These are phyloP conservation scores for Massariosphaeria phaeospora DNA, from an alignment of 495 filamentous ascomycete genomes.

Conservation along the genomic window DNA sequence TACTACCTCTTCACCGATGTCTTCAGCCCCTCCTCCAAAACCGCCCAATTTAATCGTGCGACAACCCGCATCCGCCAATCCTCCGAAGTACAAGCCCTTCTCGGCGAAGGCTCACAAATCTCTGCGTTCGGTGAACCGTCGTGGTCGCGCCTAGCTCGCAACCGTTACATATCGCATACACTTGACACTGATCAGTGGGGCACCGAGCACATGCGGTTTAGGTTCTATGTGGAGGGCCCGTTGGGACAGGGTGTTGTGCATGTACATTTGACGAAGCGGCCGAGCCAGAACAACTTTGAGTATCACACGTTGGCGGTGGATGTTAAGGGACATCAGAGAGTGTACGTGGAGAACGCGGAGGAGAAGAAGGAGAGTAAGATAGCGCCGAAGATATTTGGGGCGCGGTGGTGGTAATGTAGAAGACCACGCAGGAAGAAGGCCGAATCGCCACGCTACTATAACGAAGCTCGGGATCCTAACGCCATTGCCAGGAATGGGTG, in stretches of 20 bases:
- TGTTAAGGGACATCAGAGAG: conserved; percentile 58
- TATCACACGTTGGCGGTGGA: conserved; percentile 81
- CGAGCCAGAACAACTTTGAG: conserved; percentile 61
- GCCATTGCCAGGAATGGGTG: too few relatives aligned
- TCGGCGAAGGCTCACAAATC: conserved; percentile 72
- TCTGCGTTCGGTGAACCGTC: conserved; percentile 80
- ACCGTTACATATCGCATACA: conserved; percentile 74
- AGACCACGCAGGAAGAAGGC: too few relatives aligned
- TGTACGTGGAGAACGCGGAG: conserved; percentile 54
- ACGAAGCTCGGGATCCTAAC: too few relatives aligned
- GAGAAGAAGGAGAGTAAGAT: conserved; percentile 48
- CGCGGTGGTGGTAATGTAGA: conserved; percentile 60
- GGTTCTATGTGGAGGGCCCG: conserved; percentile 87
- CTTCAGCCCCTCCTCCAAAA: conserved; percentile 78
- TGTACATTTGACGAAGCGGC: conserved; percentile 68
- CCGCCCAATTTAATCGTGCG: conserved; percentile 81
- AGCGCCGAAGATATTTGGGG: conserved; percentile 55
- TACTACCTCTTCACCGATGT: conserved; percentile 82
- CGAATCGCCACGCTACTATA: too few relatives aligned
- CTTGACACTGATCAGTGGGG: conserved; percentile 65
- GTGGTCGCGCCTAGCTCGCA: conserved; percentile 74
- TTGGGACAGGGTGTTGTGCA: conserved; percentile 66
- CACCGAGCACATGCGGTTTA: conserved; percentile 76
- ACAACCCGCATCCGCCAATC: conserved; percentile 74
- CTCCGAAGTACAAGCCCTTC: conserved; percentile 60